Evolutionary conservation across 495 filamentous ascomycete genomes (phyloP).

Genomic region (Hypoxylon crocopeplum): DNA sequence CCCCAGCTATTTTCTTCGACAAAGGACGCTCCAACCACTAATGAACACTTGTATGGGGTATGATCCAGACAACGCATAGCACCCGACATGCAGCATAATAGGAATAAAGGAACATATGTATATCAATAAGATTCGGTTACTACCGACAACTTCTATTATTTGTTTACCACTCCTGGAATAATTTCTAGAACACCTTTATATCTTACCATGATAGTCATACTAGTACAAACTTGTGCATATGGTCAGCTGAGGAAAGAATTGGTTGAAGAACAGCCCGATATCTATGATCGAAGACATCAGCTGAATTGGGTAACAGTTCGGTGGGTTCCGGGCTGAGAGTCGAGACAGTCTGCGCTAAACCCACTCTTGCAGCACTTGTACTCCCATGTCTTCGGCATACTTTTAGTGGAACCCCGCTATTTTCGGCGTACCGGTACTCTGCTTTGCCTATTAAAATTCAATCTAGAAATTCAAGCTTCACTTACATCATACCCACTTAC

Average conservation of each 20-base stretch:
- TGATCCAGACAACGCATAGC: not conserved
- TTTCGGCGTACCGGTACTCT: constrained; percentile 21
- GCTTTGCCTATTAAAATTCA: constrained; percentile 30
- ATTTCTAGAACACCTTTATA: constrained; percentile 15
- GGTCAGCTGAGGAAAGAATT: constrained; percentile 19
- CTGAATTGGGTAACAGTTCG: constrained; percentile 23
- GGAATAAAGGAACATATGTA: not conserved
- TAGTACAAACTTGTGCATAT: not conserved
- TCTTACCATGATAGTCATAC: too few species aligned
- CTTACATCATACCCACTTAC: constrained; percentile 37
- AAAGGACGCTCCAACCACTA: constrained; percentile 9
- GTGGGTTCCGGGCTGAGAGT: constrained; percentile 28
- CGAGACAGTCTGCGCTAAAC: not conserved
- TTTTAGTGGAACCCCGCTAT: constrained; percentile 30
- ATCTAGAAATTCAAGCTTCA: constrained; percentile 30
- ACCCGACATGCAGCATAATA: not conserved
- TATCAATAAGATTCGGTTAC: constrained; percentile 17
- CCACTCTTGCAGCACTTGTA: constrained; percentile 1
- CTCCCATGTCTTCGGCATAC: constrained; percentile 22
- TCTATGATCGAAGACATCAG: constrained; percentile 17
- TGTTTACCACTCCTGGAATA: not conserved
- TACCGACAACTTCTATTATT: constrained; percentile 12
- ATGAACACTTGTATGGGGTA: constrained; percentile 6
- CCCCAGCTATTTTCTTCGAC: too few species aligned
- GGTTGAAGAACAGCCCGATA: not conserved